Evolutionary conservation across 164 flowering plant species (phyloP).

Genomic region (Santalum album): DNA sequence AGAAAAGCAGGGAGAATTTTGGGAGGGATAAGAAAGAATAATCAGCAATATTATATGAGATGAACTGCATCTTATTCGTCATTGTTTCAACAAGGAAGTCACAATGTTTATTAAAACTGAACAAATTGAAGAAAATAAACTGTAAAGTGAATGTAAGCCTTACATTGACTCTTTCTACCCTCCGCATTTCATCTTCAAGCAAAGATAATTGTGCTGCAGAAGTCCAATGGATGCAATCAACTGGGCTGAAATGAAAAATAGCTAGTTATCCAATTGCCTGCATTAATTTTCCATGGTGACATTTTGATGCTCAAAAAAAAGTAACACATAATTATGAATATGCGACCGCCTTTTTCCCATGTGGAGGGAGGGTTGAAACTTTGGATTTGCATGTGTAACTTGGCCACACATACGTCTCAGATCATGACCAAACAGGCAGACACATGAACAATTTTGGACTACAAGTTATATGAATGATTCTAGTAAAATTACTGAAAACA

Average conservation of each 20-base stretch:
- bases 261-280: background rate
- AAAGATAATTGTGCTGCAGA: conserved; percentile 86
- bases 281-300: background rate
- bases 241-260: conserved; percentile 59
- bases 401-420: no score
- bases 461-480: no score
- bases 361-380: no score
- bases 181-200: conserved; percentile 98
- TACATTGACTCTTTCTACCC: conserved; percentile 93
- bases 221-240: conserved; percentile 97
- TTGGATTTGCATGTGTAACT: no score
- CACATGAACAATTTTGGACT: no score
- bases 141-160: conserved; percentile 14
- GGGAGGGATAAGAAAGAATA: no score
- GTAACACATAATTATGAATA: background rate
- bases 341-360: background rate
- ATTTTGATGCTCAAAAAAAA: background rate
- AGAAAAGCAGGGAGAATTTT: no score
- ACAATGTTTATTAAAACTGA: background rate
- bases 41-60: no score
- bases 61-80: background rate
- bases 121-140: background rate
- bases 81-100: background rate
- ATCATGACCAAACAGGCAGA: background rate
- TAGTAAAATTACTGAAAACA: no score